These are phyloP conservation scores for Pseudotsuga menziesii DNA, from an alignment of 75 land plant genomes.

Conservation along the genomic window DNA sequence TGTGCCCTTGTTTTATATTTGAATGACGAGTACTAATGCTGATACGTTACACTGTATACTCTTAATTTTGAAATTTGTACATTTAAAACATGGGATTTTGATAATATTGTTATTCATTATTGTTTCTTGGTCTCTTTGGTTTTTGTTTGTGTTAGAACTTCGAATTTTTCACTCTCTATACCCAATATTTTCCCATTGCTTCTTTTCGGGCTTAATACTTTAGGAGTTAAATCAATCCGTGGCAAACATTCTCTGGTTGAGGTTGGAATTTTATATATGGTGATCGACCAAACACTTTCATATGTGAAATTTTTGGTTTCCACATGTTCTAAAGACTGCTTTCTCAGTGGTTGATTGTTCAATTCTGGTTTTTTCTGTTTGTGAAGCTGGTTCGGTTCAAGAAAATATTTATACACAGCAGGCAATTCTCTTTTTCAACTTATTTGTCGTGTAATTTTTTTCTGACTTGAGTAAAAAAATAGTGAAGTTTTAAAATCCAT, in stretches of 20 bases:
- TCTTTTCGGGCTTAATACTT: neutral
- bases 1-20: too few species aligned
- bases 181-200: neutral
- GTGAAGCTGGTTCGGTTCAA: neutral
- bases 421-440: neutral
- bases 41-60: neutral
- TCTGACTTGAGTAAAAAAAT: neutral
- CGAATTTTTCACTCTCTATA: too few species aligned
- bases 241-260: neutral
- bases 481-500: neutral
- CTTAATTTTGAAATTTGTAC: neutral
- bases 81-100: neutral
- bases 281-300: neutral
- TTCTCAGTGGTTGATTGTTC: neutral
- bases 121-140: neutral
- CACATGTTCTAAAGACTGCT: neutral
- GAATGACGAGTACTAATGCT: neutral
- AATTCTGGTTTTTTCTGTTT: neutral
- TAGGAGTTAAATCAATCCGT: neutral
- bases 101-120: neutral
- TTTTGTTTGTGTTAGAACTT: neutral
- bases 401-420: neutral
- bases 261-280: neutral
- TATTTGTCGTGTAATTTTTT: neutral
- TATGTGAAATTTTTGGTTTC: neutral